These are phyloP conservation scores for Stachybotrys elegans DNA, from an alignment of 2,329 filamentous ascomycete genomes.

Conservation along the genomic window DNA sequence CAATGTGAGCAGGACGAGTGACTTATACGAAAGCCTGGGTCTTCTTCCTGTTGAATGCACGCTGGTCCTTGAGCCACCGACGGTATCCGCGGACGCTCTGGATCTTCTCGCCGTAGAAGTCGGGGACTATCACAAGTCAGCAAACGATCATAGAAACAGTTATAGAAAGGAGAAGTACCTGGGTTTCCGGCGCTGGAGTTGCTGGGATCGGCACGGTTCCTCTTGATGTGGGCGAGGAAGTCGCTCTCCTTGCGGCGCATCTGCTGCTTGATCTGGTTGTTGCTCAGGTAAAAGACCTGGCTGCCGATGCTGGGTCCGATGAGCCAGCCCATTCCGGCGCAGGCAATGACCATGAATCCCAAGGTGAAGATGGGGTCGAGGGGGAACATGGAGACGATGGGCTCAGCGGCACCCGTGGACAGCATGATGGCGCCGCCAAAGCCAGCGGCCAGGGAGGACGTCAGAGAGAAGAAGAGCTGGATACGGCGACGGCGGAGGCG, in stretches of 20 bases:
- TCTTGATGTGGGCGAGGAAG: constrained; percentile 89
- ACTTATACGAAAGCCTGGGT: constrained; percentile 58
- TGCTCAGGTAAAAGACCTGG: constrained; percentile 69
- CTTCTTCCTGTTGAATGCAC: constrained; percentile 96
- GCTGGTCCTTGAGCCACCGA: constrained; percentile 95
- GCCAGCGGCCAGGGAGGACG: constrained; percentile 58
- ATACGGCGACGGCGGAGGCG: constrained; percentile 80
- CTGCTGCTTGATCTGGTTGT: constrained; percentile 64
- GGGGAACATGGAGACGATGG: constrained; percentile 65
- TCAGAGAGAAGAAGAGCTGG: constrained; percentile 72
- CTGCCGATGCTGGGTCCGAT: constrained; percentile 79
- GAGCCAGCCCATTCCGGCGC: constrained; percentile 81
- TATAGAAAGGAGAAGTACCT: constrained; percentile 32
- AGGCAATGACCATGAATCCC: constrained; percentile 72
- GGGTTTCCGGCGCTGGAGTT: constrained; percentile 88
- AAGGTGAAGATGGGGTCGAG: constrained; percentile 85
- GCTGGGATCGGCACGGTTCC: constrained; percentile 84
- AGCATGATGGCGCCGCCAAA: constrained; percentile 60
- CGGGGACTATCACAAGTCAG: constrained; percentile 58
- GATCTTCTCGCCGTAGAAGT: constrained; percentile 99
- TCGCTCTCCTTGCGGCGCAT: constrained; percentile 88
- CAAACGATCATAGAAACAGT: background rate
- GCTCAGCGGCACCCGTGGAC: constrained; percentile 67
- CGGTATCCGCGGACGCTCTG: constrained; percentile 86
- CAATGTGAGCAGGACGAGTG: too few species aligned